Conservation (phyloP, 768 basidiomycete species). For the Suillus tomentosus region DNA sequence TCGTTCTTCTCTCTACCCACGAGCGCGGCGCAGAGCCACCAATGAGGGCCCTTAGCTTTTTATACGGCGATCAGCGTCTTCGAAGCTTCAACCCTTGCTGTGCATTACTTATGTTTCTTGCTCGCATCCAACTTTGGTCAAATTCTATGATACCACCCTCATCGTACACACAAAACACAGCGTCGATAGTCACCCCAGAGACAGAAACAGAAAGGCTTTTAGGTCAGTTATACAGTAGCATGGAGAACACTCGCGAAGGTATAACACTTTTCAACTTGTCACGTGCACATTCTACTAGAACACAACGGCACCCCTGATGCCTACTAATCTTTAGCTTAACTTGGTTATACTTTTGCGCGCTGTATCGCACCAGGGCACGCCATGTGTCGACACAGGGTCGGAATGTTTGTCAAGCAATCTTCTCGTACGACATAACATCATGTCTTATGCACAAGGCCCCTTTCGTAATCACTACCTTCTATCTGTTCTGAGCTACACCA, state of each 20-base stretch:
- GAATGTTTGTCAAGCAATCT: not conserved
- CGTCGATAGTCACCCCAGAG: too few relatives aligned
- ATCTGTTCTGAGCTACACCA: slow-evolving; percentile 5
- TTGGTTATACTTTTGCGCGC: not conserved
- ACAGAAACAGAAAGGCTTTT: too few relatives aligned
- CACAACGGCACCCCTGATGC: not conserved
- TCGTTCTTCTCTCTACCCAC: not conserved
- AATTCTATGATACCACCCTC: too few relatives aligned
- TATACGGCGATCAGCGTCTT: slow-evolving; percentile 8
- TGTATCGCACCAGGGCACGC: not conserved
- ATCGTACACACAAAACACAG: too few relatives aligned
- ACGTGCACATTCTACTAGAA: not conserved
- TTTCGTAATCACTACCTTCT: slow-evolving; percentile 4
- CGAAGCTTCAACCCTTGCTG: slow-evolving; percentile 12
- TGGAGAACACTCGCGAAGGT: not conserved
- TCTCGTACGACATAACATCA: slow-evolving; percentile 9
- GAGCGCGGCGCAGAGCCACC: not conserved
- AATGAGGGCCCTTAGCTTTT: not conserved
- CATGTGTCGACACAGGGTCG: not conserved
- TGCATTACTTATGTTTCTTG: slow-evolving; percentile 8
- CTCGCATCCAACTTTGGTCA: not conserved
- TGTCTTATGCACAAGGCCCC: not conserved
- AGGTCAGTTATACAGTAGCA: too few relatives aligned
- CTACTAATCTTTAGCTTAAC: not conserved
- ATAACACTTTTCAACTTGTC: not conserved